Evolutionary conservation across 768 basidiomycete genomes (phyloP), one percentile per base, ranked within the genome.

Genomic region (Roridomyces roridus): DNA sequence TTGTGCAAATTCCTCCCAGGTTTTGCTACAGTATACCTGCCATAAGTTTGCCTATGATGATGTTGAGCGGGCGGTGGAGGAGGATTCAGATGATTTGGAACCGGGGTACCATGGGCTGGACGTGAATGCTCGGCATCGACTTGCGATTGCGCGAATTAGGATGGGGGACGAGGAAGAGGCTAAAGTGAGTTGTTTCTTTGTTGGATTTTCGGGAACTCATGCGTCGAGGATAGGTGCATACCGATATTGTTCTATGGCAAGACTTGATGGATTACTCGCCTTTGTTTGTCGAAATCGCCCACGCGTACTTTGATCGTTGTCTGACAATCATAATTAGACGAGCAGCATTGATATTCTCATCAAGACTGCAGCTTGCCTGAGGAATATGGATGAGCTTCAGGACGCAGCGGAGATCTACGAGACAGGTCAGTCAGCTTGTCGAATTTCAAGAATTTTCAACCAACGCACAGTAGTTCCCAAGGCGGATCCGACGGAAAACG

Each of bases 151-250:
- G 3, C 79, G 96, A 55, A 82, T 97, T 21, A 90, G 86, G 70
- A 80, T 91, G 75, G 90, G 91, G 0, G 85, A 95, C 53, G 66
- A 84, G 12, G 86, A 87, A 8, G 94, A 97, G 68, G 95, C 91
- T 11, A 86, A 87, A 79, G 95, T 94, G 49, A 42, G 79, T 71
- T 35, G 7, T 63, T 31, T 31, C n/a, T n/a, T n/a, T n/a, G n/a
- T n/a, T n/a, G n/a, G n/a, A n/a, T n/a, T n/a, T n/a, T n/a, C n/a
- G n/a, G n/a, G n/a, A n/a, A n/a, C n/a, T n/a, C n/a, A n/a, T n/a
- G n/a, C n/a, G n/a, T n/a, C n/a, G n/a, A n/a, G n/a, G n/a, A n/a
- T 14, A 97, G 94, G 77, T 87, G 35, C 96, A 98, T 70, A 87
- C 92, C 1, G 80, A 79, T 25, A 75, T 89, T 31, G 81, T 98